phyloP scores from a whole-genome alignment of 345 rosid species.

The Eucalyptus tenuipes region DNA sequence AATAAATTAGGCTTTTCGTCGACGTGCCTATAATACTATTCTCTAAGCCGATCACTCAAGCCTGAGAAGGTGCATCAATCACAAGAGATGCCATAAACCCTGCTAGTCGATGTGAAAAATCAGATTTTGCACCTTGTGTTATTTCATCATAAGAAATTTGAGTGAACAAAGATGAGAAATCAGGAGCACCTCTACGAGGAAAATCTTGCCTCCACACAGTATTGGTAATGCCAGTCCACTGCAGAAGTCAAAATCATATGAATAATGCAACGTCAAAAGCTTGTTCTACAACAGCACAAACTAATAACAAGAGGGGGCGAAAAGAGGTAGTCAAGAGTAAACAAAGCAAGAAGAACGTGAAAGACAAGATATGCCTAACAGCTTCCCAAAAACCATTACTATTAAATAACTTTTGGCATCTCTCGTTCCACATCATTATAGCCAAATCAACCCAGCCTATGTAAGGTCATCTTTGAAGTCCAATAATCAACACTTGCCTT shows the following conservation, averaged over 20 bases:
- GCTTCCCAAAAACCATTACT: not conserved
- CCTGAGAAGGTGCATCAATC: constrained; percentile 72
- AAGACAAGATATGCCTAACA: not conserved
- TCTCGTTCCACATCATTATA: not conserved
- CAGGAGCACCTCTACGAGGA: constrained; percentile 50
- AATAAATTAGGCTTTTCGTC: too few relatives aligned
- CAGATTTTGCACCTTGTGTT: constrained; percentile 29
- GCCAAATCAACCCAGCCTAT: not conserved
- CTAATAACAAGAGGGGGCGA: not conserved
- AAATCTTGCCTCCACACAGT: constrained; percentile 99
- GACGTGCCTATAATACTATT: too few relatives aligned
- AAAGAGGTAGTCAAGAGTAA: not conserved
- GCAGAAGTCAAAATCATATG: constrained; percentile 5
- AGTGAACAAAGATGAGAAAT: constrained; percentile 57
- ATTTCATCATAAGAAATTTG: constrained; percentile 17
- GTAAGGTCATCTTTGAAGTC: not conserved
- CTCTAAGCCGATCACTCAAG: too few relatives aligned
- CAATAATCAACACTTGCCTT: not conserved
- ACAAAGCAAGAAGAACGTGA: not conserved
- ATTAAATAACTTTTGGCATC: not conserved
- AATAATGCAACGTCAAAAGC: not conserved
- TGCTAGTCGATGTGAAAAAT: constrained; percentile 83
- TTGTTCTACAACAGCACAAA: not conserved
- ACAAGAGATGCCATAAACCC: constrained; percentile 78
- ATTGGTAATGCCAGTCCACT: constrained; percentile 92